Conservation (phyloP, 257 asterid species). For the Solanum piurae region DNA sequence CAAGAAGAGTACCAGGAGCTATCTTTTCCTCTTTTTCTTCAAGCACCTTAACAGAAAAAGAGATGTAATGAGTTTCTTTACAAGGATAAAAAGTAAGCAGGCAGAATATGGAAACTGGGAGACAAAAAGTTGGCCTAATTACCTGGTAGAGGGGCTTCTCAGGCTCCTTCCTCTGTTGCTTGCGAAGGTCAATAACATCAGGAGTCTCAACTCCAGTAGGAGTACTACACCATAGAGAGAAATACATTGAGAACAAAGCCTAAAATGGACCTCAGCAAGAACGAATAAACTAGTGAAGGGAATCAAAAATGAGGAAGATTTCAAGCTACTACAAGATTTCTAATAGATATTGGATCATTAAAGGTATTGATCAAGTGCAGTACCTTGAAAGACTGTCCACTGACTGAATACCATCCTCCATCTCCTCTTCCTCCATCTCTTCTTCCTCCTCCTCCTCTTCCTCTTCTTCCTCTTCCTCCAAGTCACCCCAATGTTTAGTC, state of each 20-base stretch:
- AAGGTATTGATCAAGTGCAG: background rate
- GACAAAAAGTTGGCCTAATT: background rate
- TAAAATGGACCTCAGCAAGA: background rate
- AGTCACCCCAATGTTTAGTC: constrained; percentile 92
- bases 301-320: background rate
- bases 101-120: background rate
- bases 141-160: constrained; percentile 97
- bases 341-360: background rate
- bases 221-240: constrained; percentile 40
- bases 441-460: constrained; percentile 81
- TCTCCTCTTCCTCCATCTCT: constrained; percentile 69
- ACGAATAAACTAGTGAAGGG: background rate
- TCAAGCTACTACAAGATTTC: background rate
- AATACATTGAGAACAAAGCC: constrained; percentile 6
- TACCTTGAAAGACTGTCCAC: constrained; percentile 92
- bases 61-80: background rate
- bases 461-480: constrained; percentile 89
- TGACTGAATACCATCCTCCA: constrained; percentile 84
- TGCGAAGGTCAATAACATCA: constrained; percentile 96
- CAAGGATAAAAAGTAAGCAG: background rate
- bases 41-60: constrained; percentile 48
- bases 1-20: constrained; percentile 77
- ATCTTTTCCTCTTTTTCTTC: constrained; percentile 89
- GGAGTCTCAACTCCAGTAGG: constrained; percentile 99
- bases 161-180: constrained; percentile 99